These are phyloP conservation scores for Hypericum perforatum DNA, from an alignment of 345 rosid species.

Conservation along the genomic window DNA sequence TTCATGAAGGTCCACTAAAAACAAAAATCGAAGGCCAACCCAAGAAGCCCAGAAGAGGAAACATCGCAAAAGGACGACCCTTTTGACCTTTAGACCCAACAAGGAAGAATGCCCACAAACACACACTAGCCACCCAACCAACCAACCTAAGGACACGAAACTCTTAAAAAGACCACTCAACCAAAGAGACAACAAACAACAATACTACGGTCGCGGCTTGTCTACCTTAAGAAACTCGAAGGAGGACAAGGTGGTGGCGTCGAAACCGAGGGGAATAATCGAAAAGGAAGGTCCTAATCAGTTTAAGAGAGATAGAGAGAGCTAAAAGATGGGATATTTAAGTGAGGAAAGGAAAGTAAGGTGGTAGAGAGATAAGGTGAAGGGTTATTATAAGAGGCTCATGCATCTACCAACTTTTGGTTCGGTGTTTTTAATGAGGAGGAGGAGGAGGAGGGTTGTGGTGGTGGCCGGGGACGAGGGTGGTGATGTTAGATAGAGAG, in stretches of 20 bases:
- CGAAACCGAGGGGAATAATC: constrained; percentile 15
- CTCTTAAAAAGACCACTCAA: not conserved
- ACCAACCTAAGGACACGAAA: constrained; percentile 10
- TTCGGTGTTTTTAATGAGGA: constrained; percentile 7
- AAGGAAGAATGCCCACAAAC: constrained; percentile 21
- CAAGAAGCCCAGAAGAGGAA: constrained; percentile 16
- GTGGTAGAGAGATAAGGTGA: not conserved
- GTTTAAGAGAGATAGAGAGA: too few species aligned
- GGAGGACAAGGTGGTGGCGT: constrained; percentile 19
- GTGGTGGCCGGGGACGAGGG: constrained; percentile 8
- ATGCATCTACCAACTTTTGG: constrained; percentile 82
- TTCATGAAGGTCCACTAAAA: constrained; percentile 31
- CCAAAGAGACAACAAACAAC: not conserved
- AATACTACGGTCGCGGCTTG: not conserved
- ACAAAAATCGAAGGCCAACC: constrained; percentile 18
- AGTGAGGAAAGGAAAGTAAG: not conserved
- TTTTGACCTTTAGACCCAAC: constrained; percentile 16
- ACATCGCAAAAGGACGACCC: constrained; percentile 7
- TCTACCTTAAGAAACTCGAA: constrained; percentile 18
- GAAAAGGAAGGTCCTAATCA: too few species aligned
- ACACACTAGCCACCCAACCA: too few species aligned
- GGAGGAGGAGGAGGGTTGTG: constrained; percentile 11
- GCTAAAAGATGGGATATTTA: too few species aligned
- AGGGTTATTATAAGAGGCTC: constrained; percentile 32
- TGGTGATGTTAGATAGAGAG: not conserved